phyloP scores from a whole-genome alignment of 345 rosid species.

The Euphorbia peplus region DNA sequence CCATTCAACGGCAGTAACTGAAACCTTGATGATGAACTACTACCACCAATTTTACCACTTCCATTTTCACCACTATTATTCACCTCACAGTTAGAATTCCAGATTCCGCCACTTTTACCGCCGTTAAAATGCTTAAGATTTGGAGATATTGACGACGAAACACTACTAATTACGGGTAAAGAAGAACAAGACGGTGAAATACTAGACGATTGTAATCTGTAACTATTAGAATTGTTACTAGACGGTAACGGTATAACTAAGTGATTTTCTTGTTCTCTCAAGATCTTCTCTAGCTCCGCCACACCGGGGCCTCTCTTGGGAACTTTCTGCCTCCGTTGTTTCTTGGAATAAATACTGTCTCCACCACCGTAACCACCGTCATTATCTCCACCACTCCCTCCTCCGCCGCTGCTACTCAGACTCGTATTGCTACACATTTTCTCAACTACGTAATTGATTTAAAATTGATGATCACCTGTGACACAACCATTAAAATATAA shows the following conservation, averaged over 20 bases:
- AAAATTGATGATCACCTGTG: too few species aligned
- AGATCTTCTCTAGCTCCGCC: slow-evolving; percentile 75
- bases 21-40: too few species aligned
- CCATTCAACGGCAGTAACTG: slow-evolving; percentile 29
- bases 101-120: too few species aligned
- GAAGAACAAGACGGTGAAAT: too few species aligned
- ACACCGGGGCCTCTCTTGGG: slow-evolving; percentile 80
- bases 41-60: neutral
- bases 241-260: neutral
- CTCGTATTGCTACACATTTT: slow-evolving; percentile 52
- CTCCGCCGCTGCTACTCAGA: slow-evolving; percentile 19
- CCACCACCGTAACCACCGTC: slow-evolving; percentile 20
- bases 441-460: too few species aligned
- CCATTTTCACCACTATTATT: too few species aligned
- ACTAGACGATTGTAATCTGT: neutral
- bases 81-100: too few species aligned
- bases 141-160: too few species aligned
- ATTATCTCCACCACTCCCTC: slow-evolving; percentile 17
- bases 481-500: too few species aligned
- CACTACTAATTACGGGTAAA: too few species aligned
- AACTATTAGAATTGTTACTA: slow-evolving; percentile 5
- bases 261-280: slow-evolving; percentile 55
- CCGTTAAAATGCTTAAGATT: too few species aligned
- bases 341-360: slow-evolving; percentile 35
- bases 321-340: slow-evolving; percentile 40